These are phyloP conservation scores for Berberis vulgaris DNA, from an alignment of 164 flowering plant species.

Conservation along the genomic window DNA sequence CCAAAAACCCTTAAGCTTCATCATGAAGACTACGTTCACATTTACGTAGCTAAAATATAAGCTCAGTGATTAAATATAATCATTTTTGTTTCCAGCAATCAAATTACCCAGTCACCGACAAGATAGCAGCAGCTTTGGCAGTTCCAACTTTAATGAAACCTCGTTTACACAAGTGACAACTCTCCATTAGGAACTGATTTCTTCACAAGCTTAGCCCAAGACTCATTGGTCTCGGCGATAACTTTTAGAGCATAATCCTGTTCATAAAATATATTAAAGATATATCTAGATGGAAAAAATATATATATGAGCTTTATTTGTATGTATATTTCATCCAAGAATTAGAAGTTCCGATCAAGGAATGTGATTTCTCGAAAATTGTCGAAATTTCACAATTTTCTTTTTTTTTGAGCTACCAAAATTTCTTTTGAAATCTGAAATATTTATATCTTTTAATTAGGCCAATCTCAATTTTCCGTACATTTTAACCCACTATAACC, in stretches of 20 bases:
- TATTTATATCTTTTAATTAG: too few relatives aligned
- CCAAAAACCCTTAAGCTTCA: neutral
- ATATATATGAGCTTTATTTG: too few relatives aligned
- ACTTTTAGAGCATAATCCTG: conserved; percentile 90
- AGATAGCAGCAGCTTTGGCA: neutral
- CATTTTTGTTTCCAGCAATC: neutral
- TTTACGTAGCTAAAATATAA: neutral
- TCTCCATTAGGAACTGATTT: conserved; percentile 71
- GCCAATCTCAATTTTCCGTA: too few relatives aligned
- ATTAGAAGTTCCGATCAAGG: too few relatives aligned
- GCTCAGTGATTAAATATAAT: neutral
- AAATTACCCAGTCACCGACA: neutral
- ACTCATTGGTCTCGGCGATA: conserved; percentile 72
- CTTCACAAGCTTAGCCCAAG: conserved; percentile 88
- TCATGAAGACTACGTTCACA: neutral
- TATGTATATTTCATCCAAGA: too few relatives aligned
- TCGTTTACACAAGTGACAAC: conserved; percentile 64
- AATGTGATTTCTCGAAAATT: too few relatives aligned
- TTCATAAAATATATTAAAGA: too few relatives aligned
- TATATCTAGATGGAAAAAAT: too few relatives aligned
- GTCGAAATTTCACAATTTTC: too few relatives aligned
- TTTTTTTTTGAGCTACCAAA: too few relatives aligned
- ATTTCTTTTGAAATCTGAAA: too few relatives aligned
- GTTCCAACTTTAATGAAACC: neutral
- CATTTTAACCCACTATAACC: too few relatives aligned